Conservation (phyloP, 768 basidiomycete genomes). For the Neoboletus subvelutipes region DNA sequence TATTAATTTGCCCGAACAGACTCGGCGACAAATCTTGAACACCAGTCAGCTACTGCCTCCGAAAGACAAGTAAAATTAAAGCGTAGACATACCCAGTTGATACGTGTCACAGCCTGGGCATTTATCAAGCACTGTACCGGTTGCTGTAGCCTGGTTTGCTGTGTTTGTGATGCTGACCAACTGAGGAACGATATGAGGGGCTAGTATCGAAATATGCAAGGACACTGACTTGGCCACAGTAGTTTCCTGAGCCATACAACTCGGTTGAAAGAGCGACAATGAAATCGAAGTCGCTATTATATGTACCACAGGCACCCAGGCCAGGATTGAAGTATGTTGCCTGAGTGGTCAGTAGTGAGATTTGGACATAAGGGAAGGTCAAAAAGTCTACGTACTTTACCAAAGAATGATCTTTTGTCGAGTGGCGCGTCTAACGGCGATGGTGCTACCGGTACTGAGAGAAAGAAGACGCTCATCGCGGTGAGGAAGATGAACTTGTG, state of each 20-base stretch:
- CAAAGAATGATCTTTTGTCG: slow-evolving; percentile 47
- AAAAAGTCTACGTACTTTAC: slow-evolving; percentile 44
- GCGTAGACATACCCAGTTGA: slow-evolving; percentile 51
- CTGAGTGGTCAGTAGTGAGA: slow-evolving; percentile 33
- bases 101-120: slow-evolving; percentile 51
- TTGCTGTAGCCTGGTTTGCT: slow-evolving; percentile 47
- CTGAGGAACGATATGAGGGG: slow-evolving; percentile 33
- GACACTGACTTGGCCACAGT: slow-evolving; percentile 57
- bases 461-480: slow-evolving; percentile 42
- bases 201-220: neutral
- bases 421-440: slow-evolving; percentile 33
- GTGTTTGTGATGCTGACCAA: slow-evolving; percentile 57
- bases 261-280: slow-evolving; percentile 59
- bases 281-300: slow-evolving; percentile 44
- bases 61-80: neutral
- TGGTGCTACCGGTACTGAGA: slow-evolving; percentile 40
- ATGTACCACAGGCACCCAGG: slow-evolving; percentile 62
- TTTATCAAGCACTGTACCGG: slow-evolving; percentile 53
- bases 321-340: slow-evolving; percentile 62
- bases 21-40: slow-evolving; percentile 59
- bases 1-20: slow-evolving; percentile 50
- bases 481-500: slow-evolving; percentile 24
- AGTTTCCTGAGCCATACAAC: slow-evolving; percentile 51
- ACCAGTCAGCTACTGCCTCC: neutral
- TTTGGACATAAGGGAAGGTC: neutral